Evolutionary conservation across 2,329 filamentous ascomycete species (phyloP), one percentile per base, ranked within the genome.

Genomic region (Torrubiella hemipterigena): DNA sequence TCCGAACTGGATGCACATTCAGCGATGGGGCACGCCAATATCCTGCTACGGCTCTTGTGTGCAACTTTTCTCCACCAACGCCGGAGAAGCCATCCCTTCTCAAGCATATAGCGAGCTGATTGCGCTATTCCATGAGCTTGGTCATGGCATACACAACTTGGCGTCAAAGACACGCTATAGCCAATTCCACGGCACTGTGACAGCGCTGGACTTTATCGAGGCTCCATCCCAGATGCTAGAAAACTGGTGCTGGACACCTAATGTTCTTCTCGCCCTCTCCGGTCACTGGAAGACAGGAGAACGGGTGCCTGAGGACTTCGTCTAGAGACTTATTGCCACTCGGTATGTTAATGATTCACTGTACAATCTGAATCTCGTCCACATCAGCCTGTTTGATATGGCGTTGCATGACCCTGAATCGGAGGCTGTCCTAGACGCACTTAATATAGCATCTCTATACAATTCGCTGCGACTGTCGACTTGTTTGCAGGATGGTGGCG

Each of bases 21-120:
- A 61, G 70, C 31, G 73, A 85, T 37, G 81, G 81, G 38, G 77
- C 72, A 21, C 69, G 81, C 33, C 68, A 75, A 34, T 87, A 86
- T 51, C 81, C 82, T 6, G 78, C 78, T 2, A 89, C 82, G 1
- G 80, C 82, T 2, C 63, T 89, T 9, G 81, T 89, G 9, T 89
- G 82, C 68, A 89, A 89, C 59, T 89, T 89, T 53, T 81, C 76
- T 49, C 87, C 87, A 56, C 79, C 82, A 3, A 81, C 79, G 2
- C 61, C 73, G 7, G 80, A 70, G 49, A 86, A 85, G 54, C 82
- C 82, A 5, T 81, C 75, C 15, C 65, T 89, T 4, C 68, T 91
- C 25, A 86, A 87, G 65, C 83, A 89, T 47, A 77, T 83, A 33
- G 81, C n/a, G n/a, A n/a, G n/a, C n/a, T n/a, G n/a, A n/a, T n/a